phyloP scores from a whole-genome alignment of 306 rosid species.

The Cucurbita maxima region DNA sequence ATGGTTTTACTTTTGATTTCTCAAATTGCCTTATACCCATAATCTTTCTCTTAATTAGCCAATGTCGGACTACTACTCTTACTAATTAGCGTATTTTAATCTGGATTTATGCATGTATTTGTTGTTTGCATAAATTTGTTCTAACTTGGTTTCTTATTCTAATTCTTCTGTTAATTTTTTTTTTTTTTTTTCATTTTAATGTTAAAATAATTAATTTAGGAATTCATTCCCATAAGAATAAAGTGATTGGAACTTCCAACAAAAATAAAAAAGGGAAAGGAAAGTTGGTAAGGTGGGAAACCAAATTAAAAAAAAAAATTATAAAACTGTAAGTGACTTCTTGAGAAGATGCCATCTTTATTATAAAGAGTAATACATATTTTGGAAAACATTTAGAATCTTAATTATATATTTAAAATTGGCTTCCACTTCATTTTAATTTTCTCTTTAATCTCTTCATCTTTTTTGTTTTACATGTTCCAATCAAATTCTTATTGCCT shows the following conservation, averaged over 20 bases:
- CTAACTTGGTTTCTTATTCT: no score
- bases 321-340: not conserved
- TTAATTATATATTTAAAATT: no score
- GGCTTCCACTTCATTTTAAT: no score
- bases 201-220: not conserved
- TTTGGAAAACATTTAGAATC: not conserved
- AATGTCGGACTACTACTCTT: no score
- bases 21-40: no score
- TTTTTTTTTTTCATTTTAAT: not conserved
- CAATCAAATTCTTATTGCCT: not conserved
- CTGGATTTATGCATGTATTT: no score
- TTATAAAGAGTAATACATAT: not conserved
- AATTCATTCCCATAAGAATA: not conserved
- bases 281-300: not conserved
- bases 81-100: no score
- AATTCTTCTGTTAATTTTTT: not conserved
- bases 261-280: not conserved
- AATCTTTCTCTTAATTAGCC: no score
- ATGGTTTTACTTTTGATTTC: no score
- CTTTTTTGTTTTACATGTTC: not conserved
- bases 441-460: no score
- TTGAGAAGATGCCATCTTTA: not conserved
- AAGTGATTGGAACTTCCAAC: not conserved
- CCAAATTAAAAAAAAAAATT: not conserved
- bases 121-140: no score